Evolutionary conservation across 768 basidiomycete species (phyloP).

Genomic region (Sporobolomyces roseus): DNA sequence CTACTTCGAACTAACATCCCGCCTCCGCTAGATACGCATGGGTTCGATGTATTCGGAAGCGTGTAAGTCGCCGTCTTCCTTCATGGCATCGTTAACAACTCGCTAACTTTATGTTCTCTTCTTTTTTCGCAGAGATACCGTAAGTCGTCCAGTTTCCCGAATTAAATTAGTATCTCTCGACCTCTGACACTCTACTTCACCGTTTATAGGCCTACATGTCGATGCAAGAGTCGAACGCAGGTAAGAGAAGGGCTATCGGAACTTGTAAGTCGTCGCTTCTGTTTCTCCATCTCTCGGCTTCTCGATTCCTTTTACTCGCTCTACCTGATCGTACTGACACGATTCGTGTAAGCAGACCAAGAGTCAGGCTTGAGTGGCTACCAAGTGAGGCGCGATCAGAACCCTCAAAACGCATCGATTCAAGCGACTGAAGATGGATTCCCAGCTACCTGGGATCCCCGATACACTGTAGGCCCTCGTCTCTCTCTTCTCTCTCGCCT

Average conservation of each 20-base stretch:
- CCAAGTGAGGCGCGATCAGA: slow-evolving; percentile 45
- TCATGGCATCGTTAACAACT: slow-evolving; percentile 45
- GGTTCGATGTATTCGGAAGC: slow-evolving; percentile 49
- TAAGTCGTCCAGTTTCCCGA: no score
- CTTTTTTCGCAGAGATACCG: no score
- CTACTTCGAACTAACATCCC: no score
- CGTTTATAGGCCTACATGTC: slow-evolving; percentile 43
- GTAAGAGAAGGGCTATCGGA: slow-evolving; percentile 50
- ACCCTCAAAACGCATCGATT: slow-evolving; percentile 44
- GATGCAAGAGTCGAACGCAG: slow-evolving; percentile 44
- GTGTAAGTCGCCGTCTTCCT: slow-evolving; percentile 2
- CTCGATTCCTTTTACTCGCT: background rate
- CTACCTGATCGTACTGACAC: background rate
- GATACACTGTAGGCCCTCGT: slow-evolving; percentile 50
- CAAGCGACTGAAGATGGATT: slow-evolving; percentile 45
- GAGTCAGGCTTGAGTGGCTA: slow-evolving; percentile 49
- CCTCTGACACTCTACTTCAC: background rate
- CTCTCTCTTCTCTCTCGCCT: no score
- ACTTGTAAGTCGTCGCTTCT: slow-evolving; percentile 32
- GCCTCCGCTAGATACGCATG: no score
- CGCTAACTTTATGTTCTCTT: no score
- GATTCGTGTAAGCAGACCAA: no score
- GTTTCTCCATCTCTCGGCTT: background rate
- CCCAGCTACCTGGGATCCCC: slow-evolving; percentile 51
- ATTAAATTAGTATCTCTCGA: background rate